phyloP scores from a whole-genome alignment of 176 grass and related monocot species.

The Musa beccarii region DNA sequence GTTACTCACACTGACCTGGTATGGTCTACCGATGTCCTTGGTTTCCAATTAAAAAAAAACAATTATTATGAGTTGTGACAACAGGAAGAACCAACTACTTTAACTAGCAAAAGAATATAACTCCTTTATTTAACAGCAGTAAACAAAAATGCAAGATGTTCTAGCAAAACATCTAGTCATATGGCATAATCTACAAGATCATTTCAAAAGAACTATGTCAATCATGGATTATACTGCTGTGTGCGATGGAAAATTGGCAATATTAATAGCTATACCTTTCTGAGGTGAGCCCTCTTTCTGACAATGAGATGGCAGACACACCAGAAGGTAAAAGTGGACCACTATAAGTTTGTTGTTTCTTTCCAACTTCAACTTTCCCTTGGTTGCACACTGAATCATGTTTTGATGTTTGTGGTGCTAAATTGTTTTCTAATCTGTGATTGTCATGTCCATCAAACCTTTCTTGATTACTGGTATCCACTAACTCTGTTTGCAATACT shows the following conservation, averaged over 20 bases:
- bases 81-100: background rate
- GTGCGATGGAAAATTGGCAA: background rate
- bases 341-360: constrained; percentile 54
- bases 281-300: constrained; percentile 44
- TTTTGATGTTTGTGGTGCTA: constrained; percentile 51
- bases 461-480: constrained; percentile 30
- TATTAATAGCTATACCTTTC: constrained; percentile 53
- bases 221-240: background rate
- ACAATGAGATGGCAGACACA: constrained; percentile 19
- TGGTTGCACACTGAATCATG: constrained; percentile 39
- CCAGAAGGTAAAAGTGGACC: constrained; percentile 42
- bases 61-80: background rate
- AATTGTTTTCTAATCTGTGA: constrained; percentile 45
- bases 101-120: background rate
- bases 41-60: background rate
- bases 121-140: background rate
- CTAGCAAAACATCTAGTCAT: background rate
- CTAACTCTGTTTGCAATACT: constrained; percentile 38
- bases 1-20: too few relatives aligned
- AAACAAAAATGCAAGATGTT: background rate
- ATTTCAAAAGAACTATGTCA: background rate
- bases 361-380: constrained; percentile 40
- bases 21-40: too few relatives aligned
- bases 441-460: constrained; percentile 35
- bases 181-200: background rate